Evolutionary conservation across 1,139 yeast species (phyloP).

Genomic region (Protomyces inundatus): DNA sequence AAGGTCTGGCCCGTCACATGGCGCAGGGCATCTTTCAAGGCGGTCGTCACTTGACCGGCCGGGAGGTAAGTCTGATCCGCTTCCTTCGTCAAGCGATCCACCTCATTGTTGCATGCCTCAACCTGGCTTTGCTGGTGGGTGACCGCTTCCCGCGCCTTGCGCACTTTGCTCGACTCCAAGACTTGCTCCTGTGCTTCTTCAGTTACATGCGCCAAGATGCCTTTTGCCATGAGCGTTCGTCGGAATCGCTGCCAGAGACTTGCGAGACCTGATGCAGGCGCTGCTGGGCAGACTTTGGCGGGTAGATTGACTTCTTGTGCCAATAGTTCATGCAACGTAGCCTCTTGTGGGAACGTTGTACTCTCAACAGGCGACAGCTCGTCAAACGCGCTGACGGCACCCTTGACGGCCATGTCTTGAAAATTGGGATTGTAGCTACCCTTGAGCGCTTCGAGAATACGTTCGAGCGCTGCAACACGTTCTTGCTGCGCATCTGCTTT

Average conservation of each 20-base stretch:
- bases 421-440: conserved; percentile 77
- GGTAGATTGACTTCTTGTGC: background rate
- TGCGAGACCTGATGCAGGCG: background rate
- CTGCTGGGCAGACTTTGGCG: background rate
- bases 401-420: conserved; percentile 82
- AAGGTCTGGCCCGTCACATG: conserved; percentile 53
- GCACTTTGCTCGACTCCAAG: background rate
- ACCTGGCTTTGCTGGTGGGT: background rate
- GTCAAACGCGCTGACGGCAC: conserved; percentile 58
- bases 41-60: conserved; percentile 45
- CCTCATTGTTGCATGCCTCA: background rate
- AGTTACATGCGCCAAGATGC: background rate
- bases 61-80: conserved; percentile 28
- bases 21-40: conserved; percentile 52
- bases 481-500: conserved; percentile 35
- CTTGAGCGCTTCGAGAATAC: conserved; percentile 47
- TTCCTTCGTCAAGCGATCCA: background rate
- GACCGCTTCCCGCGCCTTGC: background rate
- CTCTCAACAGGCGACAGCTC: conserved; percentile 28
- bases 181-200: background rate
- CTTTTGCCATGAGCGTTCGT: background rate
- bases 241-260: background rate
- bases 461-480: conserved; percentile 33
- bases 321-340: background rate
- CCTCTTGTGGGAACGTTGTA: background rate